phyloP scores from a whole-genome alignment of 441 rosid species.

The Populus hybrid region DNA sequence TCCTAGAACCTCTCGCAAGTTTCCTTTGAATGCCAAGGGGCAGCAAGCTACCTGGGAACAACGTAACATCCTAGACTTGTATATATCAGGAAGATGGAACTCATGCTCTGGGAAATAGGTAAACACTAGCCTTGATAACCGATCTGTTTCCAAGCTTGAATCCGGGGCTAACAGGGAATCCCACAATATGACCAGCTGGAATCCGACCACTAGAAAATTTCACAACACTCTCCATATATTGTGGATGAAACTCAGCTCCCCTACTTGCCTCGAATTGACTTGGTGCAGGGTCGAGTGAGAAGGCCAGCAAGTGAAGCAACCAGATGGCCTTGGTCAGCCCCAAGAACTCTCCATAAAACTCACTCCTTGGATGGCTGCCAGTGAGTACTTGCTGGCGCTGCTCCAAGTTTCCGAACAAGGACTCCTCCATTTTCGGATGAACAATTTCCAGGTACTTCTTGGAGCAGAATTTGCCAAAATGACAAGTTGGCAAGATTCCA shows the following conservation, averaged over 20 bases:
- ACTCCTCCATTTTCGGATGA: slow-evolving; percentile 91
- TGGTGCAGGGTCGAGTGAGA: slow-evolving; percentile 81
- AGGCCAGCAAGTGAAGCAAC: slow-evolving; percentile 90
- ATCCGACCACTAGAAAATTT: slow-evolving; percentile 53
- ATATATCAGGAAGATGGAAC: neutral
- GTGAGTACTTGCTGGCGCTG: slow-evolving; percentile 59
- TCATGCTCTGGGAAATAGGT: slow-evolving; percentile 57
- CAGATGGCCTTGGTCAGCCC: slow-evolving; percentile 78
- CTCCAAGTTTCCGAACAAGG: slow-evolving; percentile 81
- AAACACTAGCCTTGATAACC: slow-evolving; percentile 78
- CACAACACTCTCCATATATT: slow-evolving; percentile 86
- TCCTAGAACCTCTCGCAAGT: neutral
- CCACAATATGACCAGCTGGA: slow-evolving; percentile 81
- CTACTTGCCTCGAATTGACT: slow-evolving; percentile 81
- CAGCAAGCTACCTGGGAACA: neutral
- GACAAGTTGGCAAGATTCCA: slow-evolving; percentile 79
- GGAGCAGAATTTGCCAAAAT: slow-evolving; percentile 82
- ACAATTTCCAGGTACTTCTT: slow-evolving; percentile 78
- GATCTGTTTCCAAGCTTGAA: slow-evolving; percentile 79
- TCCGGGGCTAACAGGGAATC: slow-evolving; percentile 89
- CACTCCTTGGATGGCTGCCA: slow-evolving; percentile 77
- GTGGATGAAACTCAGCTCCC: slow-evolving; percentile 80
- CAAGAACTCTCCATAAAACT: slow-evolving; percentile 76
- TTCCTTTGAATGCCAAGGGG: neutral
- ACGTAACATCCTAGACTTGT: neutral